These are phyloP conservation scores for Pseudotsuga menziesii DNA, from an alignment of 75 land plant genomes.

Conservation along the genomic window DNA sequence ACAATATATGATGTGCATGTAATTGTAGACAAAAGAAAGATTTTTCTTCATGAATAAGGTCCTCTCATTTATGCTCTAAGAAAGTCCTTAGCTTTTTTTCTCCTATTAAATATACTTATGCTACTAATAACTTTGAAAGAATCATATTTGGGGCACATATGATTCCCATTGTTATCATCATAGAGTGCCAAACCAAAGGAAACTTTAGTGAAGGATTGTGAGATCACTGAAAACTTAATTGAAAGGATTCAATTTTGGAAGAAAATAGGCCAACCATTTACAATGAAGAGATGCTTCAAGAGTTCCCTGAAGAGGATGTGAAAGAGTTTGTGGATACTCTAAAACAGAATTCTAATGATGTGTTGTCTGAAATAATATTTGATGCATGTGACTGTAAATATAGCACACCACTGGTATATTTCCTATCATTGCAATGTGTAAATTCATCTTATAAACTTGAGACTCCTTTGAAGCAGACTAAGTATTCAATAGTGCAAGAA, in stretches of 20 bases:
- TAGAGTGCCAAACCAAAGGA: not conserved
- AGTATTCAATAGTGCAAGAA: not conserved
- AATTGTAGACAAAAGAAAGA: slow-evolving; percentile 90
- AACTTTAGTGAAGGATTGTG: not conserved
- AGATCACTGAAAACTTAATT: not conserved
- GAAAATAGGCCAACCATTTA: not conserved
- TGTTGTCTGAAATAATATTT: not conserved
- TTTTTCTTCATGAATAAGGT: slow-evolving; percentile 78
- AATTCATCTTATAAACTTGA: not conserved
- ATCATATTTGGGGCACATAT: not conserved
- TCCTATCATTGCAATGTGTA: not conserved
- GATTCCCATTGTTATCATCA: not conserved
- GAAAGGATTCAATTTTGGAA: not conserved
- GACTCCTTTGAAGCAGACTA: not conserved
- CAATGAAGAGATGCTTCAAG: slow-evolving; percentile 6
- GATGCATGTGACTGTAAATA: not conserved
- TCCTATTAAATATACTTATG: slow-evolving; percentile 45
- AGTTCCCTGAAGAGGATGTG: not conserved
- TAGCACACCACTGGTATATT: slow-evolving; percentile 2
- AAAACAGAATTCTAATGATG: slow-evolving; percentile 3
- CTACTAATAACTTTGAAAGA: slow-evolving; percentile 42
- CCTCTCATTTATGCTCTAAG: slow-evolving; percentile 50
- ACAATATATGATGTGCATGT: slow-evolving; percentile 85
- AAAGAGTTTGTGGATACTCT: not conserved
- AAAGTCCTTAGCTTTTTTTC: slow-evolving; percentile 63